Percentiles rank a stretch among this genome's conserved stretches.
Evolutionary conservation across 441 rosid genomes (phyloP).

Genomic region (Corymbia calophylla): DNA sequence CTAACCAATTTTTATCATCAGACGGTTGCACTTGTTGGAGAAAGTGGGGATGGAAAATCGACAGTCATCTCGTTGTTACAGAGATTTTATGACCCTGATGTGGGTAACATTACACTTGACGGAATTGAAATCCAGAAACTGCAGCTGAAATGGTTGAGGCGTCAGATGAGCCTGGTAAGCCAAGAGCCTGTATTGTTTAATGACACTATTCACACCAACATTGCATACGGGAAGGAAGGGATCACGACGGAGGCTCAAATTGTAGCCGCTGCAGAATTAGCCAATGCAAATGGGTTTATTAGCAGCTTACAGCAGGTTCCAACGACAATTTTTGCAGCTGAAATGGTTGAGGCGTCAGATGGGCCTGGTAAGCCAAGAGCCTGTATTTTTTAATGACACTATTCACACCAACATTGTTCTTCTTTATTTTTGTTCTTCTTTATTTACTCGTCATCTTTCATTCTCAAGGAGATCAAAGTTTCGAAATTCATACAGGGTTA

Average conservation of each 20-base stretch:
- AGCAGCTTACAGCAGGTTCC: slow-evolving; percentile 35
- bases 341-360: too few relatives aligned
- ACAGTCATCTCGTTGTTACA: slow-evolving; percentile 38
- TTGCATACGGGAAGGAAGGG: slow-evolving; percentile 49
- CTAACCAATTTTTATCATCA: neutral
- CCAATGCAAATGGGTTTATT: slow-evolving; percentile 47
- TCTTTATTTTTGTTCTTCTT: neutral
- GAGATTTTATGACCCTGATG: slow-evolving; percentile 34
- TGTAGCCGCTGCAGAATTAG: slow-evolving; percentile 35
- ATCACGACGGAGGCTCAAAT: slow-evolving; percentile 37
- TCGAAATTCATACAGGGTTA: slow-evolving; percentile 25
- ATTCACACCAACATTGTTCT: too few relatives aligned
- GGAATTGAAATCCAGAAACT: slow-evolving; percentile 37
- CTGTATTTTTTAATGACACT: too few relatives aligned
- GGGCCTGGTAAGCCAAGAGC: too few relatives aligned
- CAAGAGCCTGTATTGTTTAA: slow-evolving; percentile 53
- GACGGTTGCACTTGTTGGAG: slow-evolving; percentile 56
- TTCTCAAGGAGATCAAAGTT: neutral
- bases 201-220: slow-evolving; percentile 40
- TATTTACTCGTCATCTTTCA: neutral
- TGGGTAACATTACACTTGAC: slow-evolving; percentile 37
- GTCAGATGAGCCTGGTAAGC: slow-evolving; percentile 52
- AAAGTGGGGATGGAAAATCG: slow-evolving; percentile 52
- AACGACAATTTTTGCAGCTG: neutral
- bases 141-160: slow-evolving; percentile 48